Percentiles rank a stretch among this genome's conserved stretches.
These are phyloP conservation scores for Cytospora mali DNA, from an alignment of 2,329 filamentous ascomycete genomes.

Conservation along the genomic window DNA sequence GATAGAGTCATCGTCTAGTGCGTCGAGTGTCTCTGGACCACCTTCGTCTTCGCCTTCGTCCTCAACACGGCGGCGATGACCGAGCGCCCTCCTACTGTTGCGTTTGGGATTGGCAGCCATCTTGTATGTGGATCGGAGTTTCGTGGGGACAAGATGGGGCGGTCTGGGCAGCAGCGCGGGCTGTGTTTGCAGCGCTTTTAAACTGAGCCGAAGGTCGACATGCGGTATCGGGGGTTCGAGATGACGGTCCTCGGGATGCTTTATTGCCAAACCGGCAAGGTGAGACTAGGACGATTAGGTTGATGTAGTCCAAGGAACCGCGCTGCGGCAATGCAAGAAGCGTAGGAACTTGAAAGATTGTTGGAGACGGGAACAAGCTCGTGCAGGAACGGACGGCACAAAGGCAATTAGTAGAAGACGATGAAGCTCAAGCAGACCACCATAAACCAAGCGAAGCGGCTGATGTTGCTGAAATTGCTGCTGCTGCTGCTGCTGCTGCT, in stretches of 20 bases:
- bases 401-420: constrained; percentile 19
- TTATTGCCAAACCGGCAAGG: constrained; percentile 11
- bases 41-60: constrained; percentile 73
- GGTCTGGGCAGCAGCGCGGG: constrained; percentile 23
- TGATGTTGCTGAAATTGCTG: constrained; percentile 1
- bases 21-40: constrained; percentile 55
- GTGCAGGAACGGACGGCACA: constrained; percentile 17
- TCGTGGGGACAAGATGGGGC: constrained; percentile 21
- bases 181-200: constrained; percentile 25
- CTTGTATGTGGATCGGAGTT: constrained; percentile 31
- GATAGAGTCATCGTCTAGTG: constrained; percentile 64
- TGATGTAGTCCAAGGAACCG: constrained; percentile 13
- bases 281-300: constrained; percentile 13
- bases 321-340: constrained; percentile 24
- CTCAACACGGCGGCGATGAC: constrained; percentile 68
- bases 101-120: constrained; percentile 38
- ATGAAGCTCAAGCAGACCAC: constrained; percentile 6
- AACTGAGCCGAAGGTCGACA: constrained; percentile 19
- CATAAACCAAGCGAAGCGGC: neutral
- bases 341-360: constrained; percentile 6
- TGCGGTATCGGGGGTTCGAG: constrained; percentile 23
- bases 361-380: constrained; percentile 14
- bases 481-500: constrained; percentile 4
- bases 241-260: constrained; percentile 15
- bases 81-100: constrained; percentile 67